Base-by-base conservation (phyloP, 2,329 filamentous ascomycete genomes). In the Emmonsia crescens region DNA sequence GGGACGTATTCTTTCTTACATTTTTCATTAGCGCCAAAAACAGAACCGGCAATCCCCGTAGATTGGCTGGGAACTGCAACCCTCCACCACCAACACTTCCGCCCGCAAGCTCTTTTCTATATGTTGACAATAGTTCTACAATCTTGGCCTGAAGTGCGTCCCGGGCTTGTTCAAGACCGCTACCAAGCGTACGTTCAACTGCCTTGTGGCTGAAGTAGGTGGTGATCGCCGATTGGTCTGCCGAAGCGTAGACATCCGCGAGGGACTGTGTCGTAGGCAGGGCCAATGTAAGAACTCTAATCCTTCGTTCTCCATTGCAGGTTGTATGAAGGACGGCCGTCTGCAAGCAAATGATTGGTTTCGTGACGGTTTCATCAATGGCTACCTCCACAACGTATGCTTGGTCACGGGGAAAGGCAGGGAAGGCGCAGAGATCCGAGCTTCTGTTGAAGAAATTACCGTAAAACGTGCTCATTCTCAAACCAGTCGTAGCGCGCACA, bases 381-480 rank as follows among this genome's bases (percentile, higher is more conserved):
- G 94, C 92, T 61, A 99, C 95, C 76, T 99, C 94, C 24, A 99
- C 93, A 51, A 97, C 94, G 72, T 97, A 97, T 65, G 89, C 91
- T 75, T 99, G 94, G 71, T 99, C 94, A 72, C 94, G 88, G 38
- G 94, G 94, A 80, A 99, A 97, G 0, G 94, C 92, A 1, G 94
- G 94, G 82, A 99, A 99, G 14, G 94, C 94, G 74, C 94, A 97
- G 38, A 99, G 85, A 77, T 99, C 94, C 19, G 92, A 96, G 73
- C 91, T 96, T 68, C 94, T 85, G 80, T 97, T 99, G 82, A 99
- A 99, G 78, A 99, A 99, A 79, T 99, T 99, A 68, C 94, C 94
- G 75, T 97, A 99, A 78, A 99, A 99, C 1, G 93, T 92, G 78
- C 87, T 96, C 89, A 97, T 97, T 60, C 94, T 86, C 63, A 99